phyloP scores from a whole-genome alignment of 1,284 basidiomycete genomes.

The Violaceomyces palustris region DNA sequence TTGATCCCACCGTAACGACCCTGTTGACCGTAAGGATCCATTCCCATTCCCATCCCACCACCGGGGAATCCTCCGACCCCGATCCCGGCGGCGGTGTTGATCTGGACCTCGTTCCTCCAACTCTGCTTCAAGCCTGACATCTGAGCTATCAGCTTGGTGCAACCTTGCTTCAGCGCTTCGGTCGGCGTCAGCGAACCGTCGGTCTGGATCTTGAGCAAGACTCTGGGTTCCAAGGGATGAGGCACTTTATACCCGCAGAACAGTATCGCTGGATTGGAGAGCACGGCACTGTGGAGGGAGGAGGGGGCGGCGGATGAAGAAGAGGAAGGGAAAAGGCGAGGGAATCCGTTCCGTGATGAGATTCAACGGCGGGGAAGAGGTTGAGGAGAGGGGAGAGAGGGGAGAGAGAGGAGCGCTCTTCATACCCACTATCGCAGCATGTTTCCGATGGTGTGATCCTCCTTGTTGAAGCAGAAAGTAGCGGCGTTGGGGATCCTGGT shows the following conservation, averaged over 20 bases:
- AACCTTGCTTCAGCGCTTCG: conserved; percentile 76
- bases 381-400: neutral
- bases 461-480: conserved; percentile 86
- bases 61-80: conserved; percentile 6
- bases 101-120: conserved; percentile 57
- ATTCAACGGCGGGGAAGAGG: neutral
- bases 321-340: neutral
- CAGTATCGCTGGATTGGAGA: conserved; percentile 56
- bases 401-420: no score
- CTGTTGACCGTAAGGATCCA: conserved; percentile 19
- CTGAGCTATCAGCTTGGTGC: conserved; percentile 73
- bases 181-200: conserved; percentile 81
- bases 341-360: neutral
- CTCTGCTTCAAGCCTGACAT: conserved; percentile 58
- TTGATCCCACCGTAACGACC: conserved; percentile 11
- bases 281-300: conserved; percentile 26
- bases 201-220: conserved; percentile 90
- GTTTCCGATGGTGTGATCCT: conserved; percentile 94
- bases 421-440: conserved; percentile 82
- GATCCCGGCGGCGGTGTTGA: conserved; percentile 31
- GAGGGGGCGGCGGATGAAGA: neutral
- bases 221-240: conserved; percentile 89
- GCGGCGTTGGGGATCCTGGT: conserved; percentile 96
- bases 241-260: conserved; percentile 98
- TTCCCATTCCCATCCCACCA: conserved; percentile 6